Evolutionary conservation across 1,139 yeast species (phyloP), one percentile per base, ranked within the genome.

Genomic region (Geotrichum histeridarum): DNA sequence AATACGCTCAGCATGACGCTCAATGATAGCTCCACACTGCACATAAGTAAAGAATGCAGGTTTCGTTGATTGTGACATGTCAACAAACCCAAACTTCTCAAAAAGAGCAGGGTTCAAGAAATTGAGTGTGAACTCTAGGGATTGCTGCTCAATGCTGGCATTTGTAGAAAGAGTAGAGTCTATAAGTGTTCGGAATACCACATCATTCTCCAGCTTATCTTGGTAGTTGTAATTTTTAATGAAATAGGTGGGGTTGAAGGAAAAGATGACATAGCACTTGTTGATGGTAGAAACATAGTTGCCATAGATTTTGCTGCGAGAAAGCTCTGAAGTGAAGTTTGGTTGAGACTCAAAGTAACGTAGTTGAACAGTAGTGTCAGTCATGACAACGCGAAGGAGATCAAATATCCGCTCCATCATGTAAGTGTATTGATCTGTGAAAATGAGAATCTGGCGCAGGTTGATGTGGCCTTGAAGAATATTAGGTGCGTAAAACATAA

Each of bases 161-260:
- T 51, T 53, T 8, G 8, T 43, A 35, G 58, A 53, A 15, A 53
- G 32, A 12, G 50, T 32, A 11, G 51, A 50, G 30, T 53, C 49
- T 1, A 47, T 48, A 1, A 55, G 42, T 2, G 53, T 36, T 32
- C 22, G 35, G 37, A 53, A 55, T 6, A 53, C 50, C 12, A 33
- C 37, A 35, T 55, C 56, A 7, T 53, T 50, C 12, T 50, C 42
- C 9, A 44, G 39, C 11, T 52, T 50, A 8, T 50, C 47, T 9
- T 60, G 50, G 33, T 57, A 59, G 2, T 56, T 59, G 1, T 47
- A 59, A 14, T 61, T 62, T 14, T 63, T 58, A 5, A 63, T 55
- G n/a, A 61, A 57, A 8, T 59, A 64, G 3, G 55, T 15, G 63
- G 57, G 15, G 61, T 59, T 9, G 57, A 60, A 48, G 60, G 56